phyloP scores from a whole-genome alignment of 768 basidiomycete genomes.

The Psilocybe cyanescens region DNA sequence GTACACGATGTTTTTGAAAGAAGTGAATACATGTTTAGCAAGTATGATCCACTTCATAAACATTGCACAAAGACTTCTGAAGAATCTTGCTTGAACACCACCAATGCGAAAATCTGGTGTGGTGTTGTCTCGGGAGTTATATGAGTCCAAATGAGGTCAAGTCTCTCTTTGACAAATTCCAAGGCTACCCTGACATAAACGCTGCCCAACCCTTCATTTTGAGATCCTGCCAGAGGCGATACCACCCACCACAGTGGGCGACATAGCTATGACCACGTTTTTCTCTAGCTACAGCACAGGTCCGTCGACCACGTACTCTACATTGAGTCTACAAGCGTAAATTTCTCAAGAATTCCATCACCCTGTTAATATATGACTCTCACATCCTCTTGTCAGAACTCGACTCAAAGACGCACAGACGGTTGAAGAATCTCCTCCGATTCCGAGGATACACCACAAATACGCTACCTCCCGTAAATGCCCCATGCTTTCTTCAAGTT shows the following conservation, averaged over 20 bases:
- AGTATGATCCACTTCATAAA: background rate
- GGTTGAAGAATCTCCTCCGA: background rate
- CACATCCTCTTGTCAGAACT: background rate
- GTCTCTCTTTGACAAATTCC: background rate
- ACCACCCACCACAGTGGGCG: background rate
- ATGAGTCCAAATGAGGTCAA: background rate
- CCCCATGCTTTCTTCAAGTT: background rate
- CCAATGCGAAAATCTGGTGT: no score
- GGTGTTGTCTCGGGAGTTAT: no score
- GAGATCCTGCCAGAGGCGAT: background rate
- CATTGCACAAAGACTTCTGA: background rate
- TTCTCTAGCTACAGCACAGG: background rate
- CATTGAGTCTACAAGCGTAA: background rate
- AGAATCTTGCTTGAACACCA: background rate
- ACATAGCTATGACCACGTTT: background rate
- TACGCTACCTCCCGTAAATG: background rate
- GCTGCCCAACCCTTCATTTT: no score
- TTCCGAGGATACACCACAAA: background rate
- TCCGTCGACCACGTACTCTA: background rate
- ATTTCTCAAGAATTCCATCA: background rate
- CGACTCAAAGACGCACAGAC: background rate
- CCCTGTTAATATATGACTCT: background rate
- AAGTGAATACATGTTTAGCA: background rate
- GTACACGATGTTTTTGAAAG: no score
- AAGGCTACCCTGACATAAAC: background rate